Base-by-base conservation (phyloP, 2,329 filamentous ascomycete species). In the Ophiosphaerella herpotricha region DNA sequence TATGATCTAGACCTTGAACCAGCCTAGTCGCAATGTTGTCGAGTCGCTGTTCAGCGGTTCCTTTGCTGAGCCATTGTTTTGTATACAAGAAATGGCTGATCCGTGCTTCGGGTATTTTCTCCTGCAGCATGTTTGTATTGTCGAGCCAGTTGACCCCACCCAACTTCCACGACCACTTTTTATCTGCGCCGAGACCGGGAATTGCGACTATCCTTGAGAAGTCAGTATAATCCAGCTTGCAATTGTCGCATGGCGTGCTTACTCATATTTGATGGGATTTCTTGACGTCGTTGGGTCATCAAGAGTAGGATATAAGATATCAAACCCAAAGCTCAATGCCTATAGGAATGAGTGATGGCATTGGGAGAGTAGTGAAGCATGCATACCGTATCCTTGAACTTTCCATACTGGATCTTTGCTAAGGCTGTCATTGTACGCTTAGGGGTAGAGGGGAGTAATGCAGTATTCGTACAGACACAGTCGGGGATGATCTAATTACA, bases 21-120 rank as follows among this genome's bases (percentile, higher is more conserved):
- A 71, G 40, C 33, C 66, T 56, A 43, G 57, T 50, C 5, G 64
- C 67, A 1, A 70, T 56, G 39, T 56, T 59, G 7, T 63, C 58
- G n/a, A 70, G 51, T n/a, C 58, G 49, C 39, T 68, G 61, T 9
- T 67, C 58, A 13, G 69, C 56, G 4, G 64, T 54, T 26, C 57
- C 61, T 32, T 56, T 61, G n/a, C 64, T 65, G 44, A 68, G 64
- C 60, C 68, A 68, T 44, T 68, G 63, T 6, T 53, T 60, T 37
- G 64, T 54, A 43, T 71, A 71, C 18, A 58, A 52, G 45, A 66
- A 67, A 3, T 61, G 54, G 38, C 66, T 66, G 26, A 70, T 70
- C 35, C 67, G 58, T 12, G 63, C 56, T 41, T 64, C 56, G 7
- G 65, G 60, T 31, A 71, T 48, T 43, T 61, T 61, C 36, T 45